Evolutionary conservation across 2,329 filamentous ascomycete species (phyloP).

Genomic region (Bipolaris gigantea): DNA sequence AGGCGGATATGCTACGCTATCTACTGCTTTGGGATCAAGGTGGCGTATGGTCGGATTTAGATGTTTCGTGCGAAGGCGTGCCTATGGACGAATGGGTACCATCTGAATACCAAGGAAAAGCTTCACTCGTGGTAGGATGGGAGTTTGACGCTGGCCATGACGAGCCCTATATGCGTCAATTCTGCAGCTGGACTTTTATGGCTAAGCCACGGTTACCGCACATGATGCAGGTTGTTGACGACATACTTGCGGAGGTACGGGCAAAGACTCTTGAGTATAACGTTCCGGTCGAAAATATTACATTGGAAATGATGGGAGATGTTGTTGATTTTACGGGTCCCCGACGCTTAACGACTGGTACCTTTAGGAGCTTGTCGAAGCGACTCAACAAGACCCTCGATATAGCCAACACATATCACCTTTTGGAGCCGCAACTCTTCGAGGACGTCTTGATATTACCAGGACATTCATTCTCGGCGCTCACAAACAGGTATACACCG

Average conservation of each 20-base stretch:
- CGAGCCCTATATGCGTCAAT: constrained; percentile 23
- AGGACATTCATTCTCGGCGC: constrained; percentile 19
- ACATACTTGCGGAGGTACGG: constrained; percentile 25
- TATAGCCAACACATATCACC: constrained; percentile 19
- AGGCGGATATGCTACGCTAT: constrained; percentile 49
- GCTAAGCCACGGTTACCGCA: constrained; percentile 27
- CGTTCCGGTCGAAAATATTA: constrained; percentile 20
- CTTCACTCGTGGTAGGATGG: constrained; percentile 45
- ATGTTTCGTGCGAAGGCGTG: constrained; percentile 41
- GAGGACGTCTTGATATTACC: constrained; percentile 32
- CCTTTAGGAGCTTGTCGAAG: constrained; percentile 29
- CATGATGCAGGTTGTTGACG: constrained; percentile 30
- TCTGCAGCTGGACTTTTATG: constrained; percentile 40
- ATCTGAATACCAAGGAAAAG: constrained; percentile 29
- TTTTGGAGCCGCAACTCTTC: constrained; percentile 32
- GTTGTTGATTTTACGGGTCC: constrained; percentile 38
- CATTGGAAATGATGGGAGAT: constrained; percentile 27
- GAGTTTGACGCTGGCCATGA: constrained; percentile 42
- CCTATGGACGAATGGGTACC: constrained; percentile 46
- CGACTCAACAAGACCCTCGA: constrained; percentile 17
- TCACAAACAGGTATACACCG: constrained; percentile 14
- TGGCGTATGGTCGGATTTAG: constrained; percentile 49
- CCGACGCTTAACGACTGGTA: constrained; percentile 26
- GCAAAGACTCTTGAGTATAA: constrained; percentile 16
- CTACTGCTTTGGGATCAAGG: constrained; percentile 46